phyloP scores from a whole-genome alignment of 1,284 basidiomycete species.

The Lentinus polychrous region DNA sequence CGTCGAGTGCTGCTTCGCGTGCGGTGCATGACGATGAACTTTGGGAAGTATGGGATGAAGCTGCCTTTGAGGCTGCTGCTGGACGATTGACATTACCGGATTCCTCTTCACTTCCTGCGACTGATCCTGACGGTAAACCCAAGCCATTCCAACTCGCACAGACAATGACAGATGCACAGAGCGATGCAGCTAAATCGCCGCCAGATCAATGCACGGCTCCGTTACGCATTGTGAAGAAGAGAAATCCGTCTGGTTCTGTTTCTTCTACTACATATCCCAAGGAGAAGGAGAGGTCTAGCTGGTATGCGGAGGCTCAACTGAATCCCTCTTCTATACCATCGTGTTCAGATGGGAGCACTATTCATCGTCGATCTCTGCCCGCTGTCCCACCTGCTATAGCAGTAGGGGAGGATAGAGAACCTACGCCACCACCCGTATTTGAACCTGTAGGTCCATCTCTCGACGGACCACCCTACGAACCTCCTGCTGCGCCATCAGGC shows the following conservation, averaged over 20 bases:
- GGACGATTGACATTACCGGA: slow-evolving; percentile 11
- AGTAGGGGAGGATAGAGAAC: slow-evolving; percentile 11
- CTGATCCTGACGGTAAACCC: too few relatives aligned
- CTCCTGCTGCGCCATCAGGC: slow-evolving; percentile 4
- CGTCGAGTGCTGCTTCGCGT: slow-evolving; percentile 3
- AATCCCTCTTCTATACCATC: slow-evolving; percentile 5
- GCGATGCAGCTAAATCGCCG: not conserved
- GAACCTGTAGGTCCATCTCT: slow-evolving; percentile 30
- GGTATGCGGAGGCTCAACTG: slow-evolving; percentile 24
- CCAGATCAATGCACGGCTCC: slow-evolving; percentile 14
- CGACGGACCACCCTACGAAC: slow-evolving; percentile 35
- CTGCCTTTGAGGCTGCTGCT: slow-evolving; percentile 31
- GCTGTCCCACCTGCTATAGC: not conserved
- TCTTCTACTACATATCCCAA: slow-evolving; percentile 8
- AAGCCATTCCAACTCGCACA: too few relatives aligned
- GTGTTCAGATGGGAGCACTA: not conserved
- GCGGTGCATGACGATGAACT: slow-evolving; percentile 29
- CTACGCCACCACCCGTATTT: slow-evolving; percentile 38
- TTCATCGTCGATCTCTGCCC: slow-evolving; percentile 7
- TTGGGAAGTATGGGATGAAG: slow-evolving; percentile 46
- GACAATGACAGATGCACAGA: not conserved
- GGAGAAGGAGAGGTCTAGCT: slow-evolving; percentile 25
- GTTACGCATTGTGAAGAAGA: slow-evolving; percentile 24
- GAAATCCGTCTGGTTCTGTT: slow-evolving; percentile 3
- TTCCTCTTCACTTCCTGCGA: slow-evolving; percentile 10